Percentiles rank a stretch among this genome's conserved stretches.
These are phyloP conservation scores for Fusarium sp. DNA, from an alignment of 2,329 filamentous ascomycete genomes.

Conservation along the genomic window DNA sequence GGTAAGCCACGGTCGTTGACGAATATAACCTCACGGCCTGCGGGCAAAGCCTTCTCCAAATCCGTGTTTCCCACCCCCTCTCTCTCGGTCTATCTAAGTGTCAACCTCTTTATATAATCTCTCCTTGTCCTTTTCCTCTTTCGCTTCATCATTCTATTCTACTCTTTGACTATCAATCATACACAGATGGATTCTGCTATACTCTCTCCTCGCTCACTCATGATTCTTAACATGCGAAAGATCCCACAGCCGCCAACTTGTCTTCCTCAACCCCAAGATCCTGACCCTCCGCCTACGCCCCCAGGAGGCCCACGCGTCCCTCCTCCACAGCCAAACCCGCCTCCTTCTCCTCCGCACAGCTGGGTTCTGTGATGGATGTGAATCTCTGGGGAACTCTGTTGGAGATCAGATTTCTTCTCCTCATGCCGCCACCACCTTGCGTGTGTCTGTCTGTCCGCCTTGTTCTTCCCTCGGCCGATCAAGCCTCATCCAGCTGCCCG, in stretches of 20 bases:
- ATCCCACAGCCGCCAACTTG: constrained; percentile 13
- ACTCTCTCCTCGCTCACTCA: not conserved
- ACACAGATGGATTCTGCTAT: not conserved
- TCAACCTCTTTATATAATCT: not conserved
- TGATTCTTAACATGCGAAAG: constrained; percentile 10
- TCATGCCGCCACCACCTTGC: not conserved
- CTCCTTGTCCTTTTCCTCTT: not conserved
- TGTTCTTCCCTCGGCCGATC: constrained; percentile 6
- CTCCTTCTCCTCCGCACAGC: constrained; percentile 45
- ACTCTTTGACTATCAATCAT: not conserved
- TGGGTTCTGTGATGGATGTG: constrained; percentile 5
- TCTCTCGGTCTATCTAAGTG: not conserved
- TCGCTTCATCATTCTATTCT: not conserved
- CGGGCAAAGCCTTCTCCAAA: not conserved
- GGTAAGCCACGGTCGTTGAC: constrained; percentile 8
- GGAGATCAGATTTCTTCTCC: not conserved
- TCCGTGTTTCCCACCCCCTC: not conserved
- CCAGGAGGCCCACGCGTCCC: constrained; percentile 46
- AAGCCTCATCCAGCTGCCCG: constrained; percentile 17
- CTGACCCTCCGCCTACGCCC: constrained; percentile 45
- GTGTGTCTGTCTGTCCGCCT: not conserved
- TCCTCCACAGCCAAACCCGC: constrained; percentile 44
- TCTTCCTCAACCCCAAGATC: constrained; percentile 23
- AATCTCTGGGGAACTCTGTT: not conserved
- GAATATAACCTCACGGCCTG: constrained; percentile 38